A percentile compares a stretch with the other conserved stretches of the same genome.
These are phyloP conservation scores for Neopestalotiopsis rosae DNA, from an alignment of 2,329 filamentous ascomycete genomes.

Conservation along the genomic window DNA sequence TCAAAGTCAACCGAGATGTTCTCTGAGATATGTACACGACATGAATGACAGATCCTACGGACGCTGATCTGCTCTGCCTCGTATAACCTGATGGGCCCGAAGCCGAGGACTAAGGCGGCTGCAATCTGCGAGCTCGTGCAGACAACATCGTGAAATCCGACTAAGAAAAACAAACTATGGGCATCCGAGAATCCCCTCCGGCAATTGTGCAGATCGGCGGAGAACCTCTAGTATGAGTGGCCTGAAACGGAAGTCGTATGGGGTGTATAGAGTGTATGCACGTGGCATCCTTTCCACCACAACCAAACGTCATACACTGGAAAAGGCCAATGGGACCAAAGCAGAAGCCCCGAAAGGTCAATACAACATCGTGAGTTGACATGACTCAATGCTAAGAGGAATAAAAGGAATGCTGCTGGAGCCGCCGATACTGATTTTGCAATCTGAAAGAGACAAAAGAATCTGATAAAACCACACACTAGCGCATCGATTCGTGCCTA, in stretches of 20 bases:
- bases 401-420: not conserved
- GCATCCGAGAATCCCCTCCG: not conserved
- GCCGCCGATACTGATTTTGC: not conserved
- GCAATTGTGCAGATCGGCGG: constrained; percentile 7
- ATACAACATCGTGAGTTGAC: not conserved
- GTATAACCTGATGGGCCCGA: not conserved
- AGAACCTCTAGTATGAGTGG: not conserved
- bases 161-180: not conserved
- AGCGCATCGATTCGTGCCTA: not conserved
- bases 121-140: not conserved
- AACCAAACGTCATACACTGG: not conserved
- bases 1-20: not conserved
- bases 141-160: not conserved
- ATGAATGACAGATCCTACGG: not conserved
- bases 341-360: not conserved
- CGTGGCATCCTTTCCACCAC: not conserved
- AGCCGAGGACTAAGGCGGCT: not conserved
- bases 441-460: not conserved
- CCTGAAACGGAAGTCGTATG: constrained; percentile 4
- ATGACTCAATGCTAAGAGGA: not conserved
- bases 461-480: not conserved
- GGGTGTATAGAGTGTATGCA: constrained; percentile 4
- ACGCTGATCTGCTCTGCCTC: not conserved
- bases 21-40: not conserved
- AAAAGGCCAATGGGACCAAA: not conserved